These are phyloP conservation scores for Aspergillus diversus DNA, from an alignment of 495 filamentous ascomycete species.

Conservation along the genomic window DNA sequence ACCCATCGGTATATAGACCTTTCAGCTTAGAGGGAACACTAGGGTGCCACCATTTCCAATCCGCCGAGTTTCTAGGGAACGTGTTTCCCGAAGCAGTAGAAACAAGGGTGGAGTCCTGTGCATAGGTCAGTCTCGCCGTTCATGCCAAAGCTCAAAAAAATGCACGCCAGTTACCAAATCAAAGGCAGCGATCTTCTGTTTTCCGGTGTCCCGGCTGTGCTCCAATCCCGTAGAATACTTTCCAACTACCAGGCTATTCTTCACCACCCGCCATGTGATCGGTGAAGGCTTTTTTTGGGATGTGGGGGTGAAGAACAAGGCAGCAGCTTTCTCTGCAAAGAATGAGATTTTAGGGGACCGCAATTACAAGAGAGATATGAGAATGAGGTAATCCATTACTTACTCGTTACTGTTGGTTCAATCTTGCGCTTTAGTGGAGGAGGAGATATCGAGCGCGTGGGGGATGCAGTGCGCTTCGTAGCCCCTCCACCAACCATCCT, in stretches of 20 bases:
- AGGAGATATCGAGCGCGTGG: constrained; percentile 45
- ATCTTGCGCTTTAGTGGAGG: constrained; percentile 59
- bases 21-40: constrained; percentile 67
- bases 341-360: not conserved
- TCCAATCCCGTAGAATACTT: constrained; percentile 58
- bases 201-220: constrained; percentile 27
- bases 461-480: constrained; percentile 42
- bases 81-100: constrained; percentile 77
- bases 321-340: constrained; percentile 63
- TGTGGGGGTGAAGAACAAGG: constrained; percentile 85
- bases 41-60: constrained; percentile 96
- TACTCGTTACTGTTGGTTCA: constrained; percentile 76
- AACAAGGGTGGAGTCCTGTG: constrained; percentile 86
- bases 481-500: constrained; percentile 39
- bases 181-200: constrained; percentile 79
- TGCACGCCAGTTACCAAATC: constrained; percentile 70
- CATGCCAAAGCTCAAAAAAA: not conserved
- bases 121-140: not conserved
- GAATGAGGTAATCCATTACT: constrained; percentile 25
- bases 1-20: constrained; percentile 73
- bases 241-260: constrained; percentile 75
- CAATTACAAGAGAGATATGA: constrained; percentile 4
- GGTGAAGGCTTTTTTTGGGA: constrained; percentile 85
- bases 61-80: constrained; percentile 67
- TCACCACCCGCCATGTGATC: constrained; percentile 71